phyloP scores from a whole-genome alignment of 1,284 basidiomycete genomes.

The Jaminaea rosea region DNA sequence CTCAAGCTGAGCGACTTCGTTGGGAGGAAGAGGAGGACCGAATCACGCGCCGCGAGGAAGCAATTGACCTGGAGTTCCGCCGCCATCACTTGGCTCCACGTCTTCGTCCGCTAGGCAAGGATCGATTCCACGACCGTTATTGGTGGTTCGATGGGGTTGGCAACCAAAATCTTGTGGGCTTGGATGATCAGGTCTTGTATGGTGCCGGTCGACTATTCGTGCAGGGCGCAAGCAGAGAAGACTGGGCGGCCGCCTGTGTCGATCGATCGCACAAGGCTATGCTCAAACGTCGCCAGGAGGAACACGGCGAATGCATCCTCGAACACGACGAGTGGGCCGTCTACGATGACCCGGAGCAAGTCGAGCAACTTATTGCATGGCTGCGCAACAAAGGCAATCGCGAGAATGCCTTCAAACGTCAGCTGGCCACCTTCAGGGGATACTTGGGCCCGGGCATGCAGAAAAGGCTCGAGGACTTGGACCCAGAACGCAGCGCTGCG shows the following conservation, averaged over 20 bases:
- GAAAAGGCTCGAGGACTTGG: constrained; percentile 9
- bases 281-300: constrained; percentile 57
- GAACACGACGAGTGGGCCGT: constrained; percentile 75
- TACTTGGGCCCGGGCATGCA: constrained; percentile 71
- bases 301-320: constrained; percentile 62
- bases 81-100: constrained; percentile 72
- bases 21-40: constrained; percentile 68
- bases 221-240: constrained; percentile 70
- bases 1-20: constrained; percentile 24
- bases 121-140: constrained; percentile 84
- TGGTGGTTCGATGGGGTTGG: constrained; percentile 99
- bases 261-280: constrained; percentile 18
- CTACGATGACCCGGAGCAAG: constrained; percentile 77
- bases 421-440: constrained; percentile 71
- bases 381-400: constrained; percentile 81
- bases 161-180: constrained; percentile 59
- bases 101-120: constrained; percentile 75
- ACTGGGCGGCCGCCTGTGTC: constrained; percentile 43
- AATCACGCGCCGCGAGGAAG: constrained; percentile 66
- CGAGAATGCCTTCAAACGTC: constrained; percentile 70
- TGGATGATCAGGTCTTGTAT: constrained; percentile 59
- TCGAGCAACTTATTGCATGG: constrained; percentile 76
- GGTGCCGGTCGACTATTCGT: constrained; percentile 81
- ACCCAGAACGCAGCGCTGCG: no score
- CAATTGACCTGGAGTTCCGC: constrained; percentile 85